A percentile compares a stretch with the other conserved stretches of the same genome.
Evolutionary conservation across 768 basidiomycete genomes (phyloP).

Genomic region (Russula sp.): DNA sequence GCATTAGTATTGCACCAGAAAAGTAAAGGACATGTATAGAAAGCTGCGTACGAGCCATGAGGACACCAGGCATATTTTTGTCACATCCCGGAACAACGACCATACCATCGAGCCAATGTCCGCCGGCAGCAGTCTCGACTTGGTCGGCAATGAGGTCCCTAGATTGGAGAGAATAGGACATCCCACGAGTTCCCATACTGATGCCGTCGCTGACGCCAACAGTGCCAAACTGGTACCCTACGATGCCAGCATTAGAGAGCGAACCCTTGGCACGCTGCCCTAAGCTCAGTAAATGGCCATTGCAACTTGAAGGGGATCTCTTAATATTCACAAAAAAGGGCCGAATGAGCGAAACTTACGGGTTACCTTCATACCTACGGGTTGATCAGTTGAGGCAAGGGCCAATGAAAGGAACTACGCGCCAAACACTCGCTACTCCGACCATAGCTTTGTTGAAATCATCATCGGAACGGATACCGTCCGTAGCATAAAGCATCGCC

Average conservation of each 20-base stretch:
- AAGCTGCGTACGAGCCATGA: slow-evolving; percentile 80
- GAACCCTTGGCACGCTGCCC: slow-evolving; percentile 87
- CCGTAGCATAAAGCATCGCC: slow-evolving; percentile 99
- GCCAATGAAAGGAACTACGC: slow-evolving; percentile 30
- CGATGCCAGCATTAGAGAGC: slow-evolving; percentile 58
- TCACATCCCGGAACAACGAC: slow-evolving; percentile 96
- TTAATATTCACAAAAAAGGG: neutral
- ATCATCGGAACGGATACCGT: slow-evolving; percentile 69
- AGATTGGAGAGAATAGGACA: slow-evolving; percentile 95
- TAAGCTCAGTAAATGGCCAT: slow-evolving; percentile 84
- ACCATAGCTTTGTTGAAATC: slow-evolving; percentile 98
- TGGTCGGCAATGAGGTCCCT: slow-evolving; percentile 97
- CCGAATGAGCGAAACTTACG: slow-evolving; percentile 50
- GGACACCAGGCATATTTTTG: slow-evolving; percentile 99
- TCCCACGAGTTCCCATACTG: slow-evolving; percentile 93
- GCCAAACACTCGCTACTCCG: slow-evolving; percentile 96
- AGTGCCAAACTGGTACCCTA: slow-evolving; percentile 96
- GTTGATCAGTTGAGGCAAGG: slow-evolving; percentile 21
- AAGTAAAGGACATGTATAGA: neutral
- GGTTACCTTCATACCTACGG: slow-evolving; percentile 95
- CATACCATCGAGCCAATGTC: slow-evolving; percentile 98
- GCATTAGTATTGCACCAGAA: neutral
- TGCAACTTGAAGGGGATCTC: slow-evolving; percentile 58
- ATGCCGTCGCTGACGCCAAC: slow-evolving; percentile 98
- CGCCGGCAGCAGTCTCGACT: slow-evolving; percentile 93